These are phyloP conservation scores for Aspergillus saccharolyticus DNA, from an alignment of 495 filamentous ascomycete species.

Conservation along the genomic window DNA sequence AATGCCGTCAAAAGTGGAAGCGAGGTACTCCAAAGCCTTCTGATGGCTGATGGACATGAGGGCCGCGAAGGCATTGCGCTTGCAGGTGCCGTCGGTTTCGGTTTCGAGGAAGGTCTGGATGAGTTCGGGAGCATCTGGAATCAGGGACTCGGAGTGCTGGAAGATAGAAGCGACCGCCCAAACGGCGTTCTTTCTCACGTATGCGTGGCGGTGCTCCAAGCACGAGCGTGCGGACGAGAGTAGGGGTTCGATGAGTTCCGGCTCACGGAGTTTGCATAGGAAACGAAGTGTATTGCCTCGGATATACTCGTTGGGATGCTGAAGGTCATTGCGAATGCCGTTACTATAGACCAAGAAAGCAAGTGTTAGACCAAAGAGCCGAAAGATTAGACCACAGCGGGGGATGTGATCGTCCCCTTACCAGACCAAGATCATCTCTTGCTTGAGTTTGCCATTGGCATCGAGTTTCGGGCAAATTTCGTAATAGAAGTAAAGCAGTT, in stretches of 20 bases:
- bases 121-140: constrained; percentile 93
- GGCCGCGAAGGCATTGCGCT: constrained; percentile 94
- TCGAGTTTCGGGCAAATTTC: constrained; percentile 98
- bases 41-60: constrained; percentile 88
- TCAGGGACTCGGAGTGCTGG: constrained; percentile 83
- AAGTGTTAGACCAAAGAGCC: constrained; percentile 18
- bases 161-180: constrained; percentile 92
- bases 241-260: constrained; percentile 93
- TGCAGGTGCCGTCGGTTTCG: constrained; percentile 94
- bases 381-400: background rate
- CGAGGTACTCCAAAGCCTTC: constrained; percentile 84
- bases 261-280: constrained; percentile 90
- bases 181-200: constrained; percentile 96
- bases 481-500: constrained; percentile 97
- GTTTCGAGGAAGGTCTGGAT: constrained; percentile 83
- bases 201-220: constrained; percentile 92
- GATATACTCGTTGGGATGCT: constrained; percentile 97
- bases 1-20: constrained; percentile 87
- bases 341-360: constrained; percentile 58
- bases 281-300: constrained; percentile 95
- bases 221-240: constrained; percentile 87
- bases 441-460: constrained; percentile 85
- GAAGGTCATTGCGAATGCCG: constrained; percentile 94
- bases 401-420: constrained; percentile 39
- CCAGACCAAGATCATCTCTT: constrained; percentile 99